These are phyloP conservation scores for Alternaria triticina DNA, from an alignment of 2,329 filamentous ascomycete species.

Conservation along the genomic window DNA sequence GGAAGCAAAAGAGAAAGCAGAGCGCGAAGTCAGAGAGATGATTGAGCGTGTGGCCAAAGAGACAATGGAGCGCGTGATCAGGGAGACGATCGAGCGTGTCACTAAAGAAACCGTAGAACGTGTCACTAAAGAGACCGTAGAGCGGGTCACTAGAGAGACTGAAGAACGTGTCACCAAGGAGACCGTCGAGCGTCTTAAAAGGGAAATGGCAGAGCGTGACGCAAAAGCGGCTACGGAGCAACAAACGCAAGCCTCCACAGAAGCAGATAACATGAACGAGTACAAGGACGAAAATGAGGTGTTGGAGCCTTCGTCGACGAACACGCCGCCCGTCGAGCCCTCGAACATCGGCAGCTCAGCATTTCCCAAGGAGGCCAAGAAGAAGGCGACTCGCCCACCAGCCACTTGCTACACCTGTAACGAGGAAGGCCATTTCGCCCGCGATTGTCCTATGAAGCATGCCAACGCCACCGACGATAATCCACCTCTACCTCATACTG, in stretches of 20 bases:
- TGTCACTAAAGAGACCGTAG: not conserved
- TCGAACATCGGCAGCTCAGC: not conserved
- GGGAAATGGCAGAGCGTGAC: not conserved
- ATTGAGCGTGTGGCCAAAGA: not conserved
- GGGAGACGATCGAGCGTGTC: not conserved
- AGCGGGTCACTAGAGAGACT: not conserved
- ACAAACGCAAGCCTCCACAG: not conserved
- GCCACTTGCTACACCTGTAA: not conserved
- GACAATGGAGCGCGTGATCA: not conserved
- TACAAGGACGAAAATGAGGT: not conserved
- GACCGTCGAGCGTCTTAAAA: not conserved
- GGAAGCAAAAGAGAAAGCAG: no score
- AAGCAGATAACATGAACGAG: not conserved
- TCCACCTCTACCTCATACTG: no score
- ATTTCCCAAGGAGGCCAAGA: not conserved
- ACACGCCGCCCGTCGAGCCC: not conserved
- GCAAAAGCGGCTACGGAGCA: not conserved
- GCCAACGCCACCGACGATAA: not conserved
- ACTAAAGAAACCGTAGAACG: not conserved
- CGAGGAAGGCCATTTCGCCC: not conserved
- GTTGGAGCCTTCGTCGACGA: not conserved
- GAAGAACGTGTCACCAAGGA: not conserved
- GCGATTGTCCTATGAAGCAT: not conserved
- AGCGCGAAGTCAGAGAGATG: no score
- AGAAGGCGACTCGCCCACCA: not conserved